phyloP scores from a whole-genome alignment of 1,284 basidiomycete species.

The Mycena citricolor region DNA sequence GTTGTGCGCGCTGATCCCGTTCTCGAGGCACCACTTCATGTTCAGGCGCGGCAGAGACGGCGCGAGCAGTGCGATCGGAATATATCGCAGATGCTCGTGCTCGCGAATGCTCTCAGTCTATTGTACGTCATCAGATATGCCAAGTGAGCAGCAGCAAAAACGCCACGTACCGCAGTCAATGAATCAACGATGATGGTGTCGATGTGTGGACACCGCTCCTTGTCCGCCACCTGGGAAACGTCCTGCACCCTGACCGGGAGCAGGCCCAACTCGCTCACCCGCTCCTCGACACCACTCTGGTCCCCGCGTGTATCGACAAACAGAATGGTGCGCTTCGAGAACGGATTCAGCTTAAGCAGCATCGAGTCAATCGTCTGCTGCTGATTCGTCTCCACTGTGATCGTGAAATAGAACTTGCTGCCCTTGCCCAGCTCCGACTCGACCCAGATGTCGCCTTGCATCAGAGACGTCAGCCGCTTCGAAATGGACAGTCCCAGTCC shows the following conservation, averaged over 20 bases:
- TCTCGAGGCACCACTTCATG: conserved; percentile 88
- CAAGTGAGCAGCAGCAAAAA: conserved; percentile 21
- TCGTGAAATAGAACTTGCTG: conserved; percentile 97
- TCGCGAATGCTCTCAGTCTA: conserved; percentile 89
- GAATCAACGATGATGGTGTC: conserved; percentile 97
- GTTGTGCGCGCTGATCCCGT: conserved; percentile 87
- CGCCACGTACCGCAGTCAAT: conserved; percentile 68
- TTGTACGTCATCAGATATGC: conserved; percentile 8
- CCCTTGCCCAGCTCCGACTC: conserved; percentile 91
- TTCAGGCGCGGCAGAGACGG: conserved; percentile 75
- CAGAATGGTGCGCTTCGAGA: conserved; percentile 77
- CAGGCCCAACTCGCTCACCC: conserved; percentile 83
- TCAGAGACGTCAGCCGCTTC: conserved; percentile 93
- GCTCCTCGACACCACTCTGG: conserved; percentile 72
- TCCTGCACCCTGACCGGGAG: conserved; percentile 78
- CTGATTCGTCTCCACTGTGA: conserved; percentile 76
- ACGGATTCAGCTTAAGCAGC: conserved; percentile 75
- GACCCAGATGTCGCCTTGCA: conserved; percentile 99
- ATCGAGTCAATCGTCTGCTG: conserved; percentile 72
- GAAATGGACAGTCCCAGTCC: conserved; percentile 96
- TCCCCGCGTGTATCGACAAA: conserved; percentile 89
- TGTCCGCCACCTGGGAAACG: conserved; percentile 77
- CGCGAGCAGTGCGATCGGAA: conserved; percentile 94
- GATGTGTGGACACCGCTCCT: conserved; percentile 83
- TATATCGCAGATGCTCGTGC: conserved; percentile 93